Conservation (phyloP, 257 asterid species). For the Solanum bulbocastanum region DNA sequence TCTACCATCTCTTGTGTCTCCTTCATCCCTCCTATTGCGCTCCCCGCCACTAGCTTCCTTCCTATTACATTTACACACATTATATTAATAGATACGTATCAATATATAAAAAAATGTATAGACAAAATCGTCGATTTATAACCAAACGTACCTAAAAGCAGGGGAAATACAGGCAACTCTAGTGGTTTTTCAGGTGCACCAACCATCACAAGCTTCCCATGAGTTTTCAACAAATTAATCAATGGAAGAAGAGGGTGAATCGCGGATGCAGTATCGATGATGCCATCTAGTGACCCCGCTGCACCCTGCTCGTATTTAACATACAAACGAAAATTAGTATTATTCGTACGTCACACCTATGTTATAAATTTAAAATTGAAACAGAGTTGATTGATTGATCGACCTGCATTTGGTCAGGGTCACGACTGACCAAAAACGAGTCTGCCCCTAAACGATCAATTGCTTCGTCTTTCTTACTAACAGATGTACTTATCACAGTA, state of each 20-base stretch:
- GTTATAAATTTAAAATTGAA: neutral
- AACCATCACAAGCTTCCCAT: slow-evolving; percentile 13
- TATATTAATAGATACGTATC: neutral
- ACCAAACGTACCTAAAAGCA: slow-evolving; percentile 7
- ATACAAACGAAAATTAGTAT: neutral
- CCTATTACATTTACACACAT: neutral
- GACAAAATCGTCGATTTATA: neutral
- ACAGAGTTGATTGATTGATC: neutral
- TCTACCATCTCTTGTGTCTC: slow-evolving; percentile 28
- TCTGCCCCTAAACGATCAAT: slow-evolving; percentile 3
- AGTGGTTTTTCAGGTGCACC: slow-evolving; percentile 19
- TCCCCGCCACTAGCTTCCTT: slow-evolving; percentile 18
- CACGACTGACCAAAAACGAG: slow-evolving; percentile 3
- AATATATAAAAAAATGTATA: neutral
- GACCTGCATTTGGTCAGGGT: slow-evolving; percentile 8
- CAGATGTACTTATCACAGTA: slow-evolving; percentile 15
- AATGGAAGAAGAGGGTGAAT: slow-evolving; percentile 11
- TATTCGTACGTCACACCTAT: neutral
- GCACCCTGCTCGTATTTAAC: neutral
- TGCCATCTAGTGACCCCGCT: slow-evolving; percentile 5
- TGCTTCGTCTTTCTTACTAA: slow-evolving; percentile 14
- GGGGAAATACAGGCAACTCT: slow-evolving; percentile 17
- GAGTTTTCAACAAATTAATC: slow-evolving; percentile 4
- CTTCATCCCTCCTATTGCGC: slow-evolving; percentile 19
- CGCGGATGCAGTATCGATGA: slow-evolving; percentile 16